Evolutionary conservation across 1,139 yeast species (phyloP).

Genomic region (Pichia sp.): DNA sequence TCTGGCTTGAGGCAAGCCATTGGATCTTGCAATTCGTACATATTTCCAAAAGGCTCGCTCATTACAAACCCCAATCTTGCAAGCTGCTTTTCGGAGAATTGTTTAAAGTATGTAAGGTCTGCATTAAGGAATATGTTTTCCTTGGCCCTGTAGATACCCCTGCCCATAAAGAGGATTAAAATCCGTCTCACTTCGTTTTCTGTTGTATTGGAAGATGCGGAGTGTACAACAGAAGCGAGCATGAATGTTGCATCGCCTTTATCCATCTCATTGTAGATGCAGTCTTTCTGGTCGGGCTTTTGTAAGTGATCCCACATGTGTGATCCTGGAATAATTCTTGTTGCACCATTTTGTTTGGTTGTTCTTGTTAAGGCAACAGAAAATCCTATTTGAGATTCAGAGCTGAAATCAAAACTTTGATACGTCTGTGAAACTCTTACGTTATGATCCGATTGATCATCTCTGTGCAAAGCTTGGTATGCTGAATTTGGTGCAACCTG

Average conservation of each 20-base stretch:
- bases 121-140: constrained; percentile 20
- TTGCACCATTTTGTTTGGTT: constrained; percentile 27
- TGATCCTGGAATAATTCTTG: constrained; percentile 26
- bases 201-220: constrained; percentile 27
- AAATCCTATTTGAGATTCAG: constrained; percentile 23
- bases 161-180: constrained; percentile 25
- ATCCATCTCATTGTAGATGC: constrained; percentile 24
- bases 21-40: constrained; percentile 13
- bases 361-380: constrained; percentile 22
- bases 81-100: constrained; percentile 10
- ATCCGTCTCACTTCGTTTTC: constrained; percentile 22
- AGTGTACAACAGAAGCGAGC: constrained; percentile 27
- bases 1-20: constrained; percentile 5
- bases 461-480: constrained; percentile 25
- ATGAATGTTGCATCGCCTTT: constrained; percentile 28
- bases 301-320: constrained; percentile 27
- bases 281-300: constrained; percentile 22
- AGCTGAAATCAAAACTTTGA: constrained; percentile 13
- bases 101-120: constrained; percentile 10
- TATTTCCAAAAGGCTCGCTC: constrained; percentile 14
- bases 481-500: constrained; percentile 26
- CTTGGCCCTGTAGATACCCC: constrained; percentile 26
- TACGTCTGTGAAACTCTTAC: constrained; percentile 15
- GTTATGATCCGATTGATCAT: constrained; percentile 24
- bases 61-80: constrained; percentile 11